Conservation (phyloP, 371 early-diverging fungal genomes). For the Mucor racemosus region DNA sequence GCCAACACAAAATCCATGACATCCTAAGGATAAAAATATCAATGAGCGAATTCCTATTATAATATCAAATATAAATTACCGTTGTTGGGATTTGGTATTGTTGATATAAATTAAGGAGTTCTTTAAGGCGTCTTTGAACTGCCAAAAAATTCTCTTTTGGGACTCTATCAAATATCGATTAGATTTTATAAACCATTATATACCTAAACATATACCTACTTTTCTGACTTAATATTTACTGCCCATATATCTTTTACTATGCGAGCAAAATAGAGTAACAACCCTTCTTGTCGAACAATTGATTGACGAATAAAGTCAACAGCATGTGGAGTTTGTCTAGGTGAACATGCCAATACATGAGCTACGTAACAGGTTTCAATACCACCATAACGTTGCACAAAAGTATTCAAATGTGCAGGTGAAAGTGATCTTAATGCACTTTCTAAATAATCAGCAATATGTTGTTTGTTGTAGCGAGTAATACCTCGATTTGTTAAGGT, state of each 20-base stretch:
- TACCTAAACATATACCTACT: slow-evolving; percentile 5
- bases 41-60: background rate
- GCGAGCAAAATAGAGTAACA: slow-evolving; percentile 15
- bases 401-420: background rate
- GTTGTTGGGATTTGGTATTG: background rate
- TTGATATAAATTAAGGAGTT: background rate
- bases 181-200: too few relatives aligned
- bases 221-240: slow-evolving; percentile 1
- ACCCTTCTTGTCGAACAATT: slow-evolving; percentile 6
- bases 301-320: slow-evolving; percentile 1
- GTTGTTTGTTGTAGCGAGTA: slow-evolving; percentile 15
- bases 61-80: background rate
- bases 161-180: background rate
- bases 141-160: background rate
- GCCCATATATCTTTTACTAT: slow-evolving; percentile 10
- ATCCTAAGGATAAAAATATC: background rate
- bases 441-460: slow-evolving; percentile 14
- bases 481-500: slow-evolving; percentile 9
- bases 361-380: slow-evolving; percentile 8
- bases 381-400: slow-evolving; percentile 15
- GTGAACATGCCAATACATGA: slow-evolving; percentile 11
- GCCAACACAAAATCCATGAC: background rate
- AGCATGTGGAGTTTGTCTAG: background rate
- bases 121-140: background rate
- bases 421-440: background rate